Percentiles rank a stretch among this genome's conserved stretches.
phyloP scores from a whole-genome alignment of 140 eudicot genomes.

The Erigeron philadelphicus region DNA sequence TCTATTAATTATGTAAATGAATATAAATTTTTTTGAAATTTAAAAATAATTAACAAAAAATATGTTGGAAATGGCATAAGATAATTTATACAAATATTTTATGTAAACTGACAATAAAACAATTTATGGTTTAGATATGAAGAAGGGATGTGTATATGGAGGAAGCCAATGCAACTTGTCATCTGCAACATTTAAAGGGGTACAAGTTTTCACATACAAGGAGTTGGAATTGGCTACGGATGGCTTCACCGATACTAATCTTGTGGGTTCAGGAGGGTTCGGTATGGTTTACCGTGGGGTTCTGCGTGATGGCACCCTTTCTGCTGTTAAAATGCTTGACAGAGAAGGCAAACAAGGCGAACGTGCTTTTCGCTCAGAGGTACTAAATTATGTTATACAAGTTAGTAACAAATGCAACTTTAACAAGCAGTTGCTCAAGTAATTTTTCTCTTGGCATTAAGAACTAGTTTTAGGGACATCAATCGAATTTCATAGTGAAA shows the following conservation, averaged over 20 bases:
- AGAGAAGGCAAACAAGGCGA: conserved; percentile 82
- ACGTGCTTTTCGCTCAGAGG: conserved; percentile 86
- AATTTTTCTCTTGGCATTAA: too few species aligned
- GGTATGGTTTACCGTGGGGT: conserved; percentile 71
- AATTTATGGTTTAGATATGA: conserved; percentile 30
- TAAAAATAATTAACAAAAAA: too few species aligned
- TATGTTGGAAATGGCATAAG: too few species aligned
- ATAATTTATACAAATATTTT: too few species aligned
- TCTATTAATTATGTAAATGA: too few species aligned
- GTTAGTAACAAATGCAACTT: too few species aligned
- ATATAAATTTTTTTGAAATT: too few species aligned
- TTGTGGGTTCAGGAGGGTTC: conserved; percentile 64
- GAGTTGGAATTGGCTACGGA: conserved; percentile 74
- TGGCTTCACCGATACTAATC: conserved; percentile 49
- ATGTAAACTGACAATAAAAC: too few species aligned
- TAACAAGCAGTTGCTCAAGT: too few species aligned
- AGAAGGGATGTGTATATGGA: conserved; percentile 56
- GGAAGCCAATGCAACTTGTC: conserved; percentile 36
- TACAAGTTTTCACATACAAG: conserved; percentile 79
- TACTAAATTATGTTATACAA: not conserved
- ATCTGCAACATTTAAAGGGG: conserved; percentile 43
- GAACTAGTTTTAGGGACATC: too few species aligned
- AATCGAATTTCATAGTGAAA: not conserved
- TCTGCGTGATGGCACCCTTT: conserved; percentile 65
- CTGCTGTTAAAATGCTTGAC: conserved; percentile 65